phyloP scores from a whole-genome alignment of 2,329 filamentous ascomycete species.

The Biscogniauxia marginata region DNA sequence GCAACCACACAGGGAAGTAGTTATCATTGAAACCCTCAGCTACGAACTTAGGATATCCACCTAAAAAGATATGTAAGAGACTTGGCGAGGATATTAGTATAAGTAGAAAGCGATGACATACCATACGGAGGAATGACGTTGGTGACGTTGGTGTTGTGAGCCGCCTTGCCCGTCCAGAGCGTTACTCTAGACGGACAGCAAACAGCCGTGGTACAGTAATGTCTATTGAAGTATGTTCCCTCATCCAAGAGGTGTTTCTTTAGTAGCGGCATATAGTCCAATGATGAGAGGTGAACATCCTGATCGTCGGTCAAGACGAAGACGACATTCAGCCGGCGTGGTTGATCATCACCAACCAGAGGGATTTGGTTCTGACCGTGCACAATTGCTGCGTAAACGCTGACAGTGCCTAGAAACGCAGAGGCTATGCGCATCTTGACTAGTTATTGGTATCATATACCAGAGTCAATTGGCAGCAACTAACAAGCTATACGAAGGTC shows the following conservation, averaged over 20 bases:
- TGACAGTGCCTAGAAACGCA: conserved; percentile 3
- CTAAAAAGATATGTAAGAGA: conserved; percentile 19
- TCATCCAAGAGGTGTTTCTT: conserved; percentile 50
- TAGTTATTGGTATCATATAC: neutral
- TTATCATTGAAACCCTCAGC: conserved; percentile 52
- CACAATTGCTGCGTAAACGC: conserved; percentile 3
- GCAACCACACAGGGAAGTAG: conserved; percentile 57
- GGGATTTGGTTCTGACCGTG: conserved; percentile 9
- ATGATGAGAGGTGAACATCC: conserved; percentile 54
- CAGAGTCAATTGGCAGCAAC: too few species aligned
- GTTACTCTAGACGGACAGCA: conserved; percentile 48
- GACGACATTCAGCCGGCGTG: conserved; percentile 48
- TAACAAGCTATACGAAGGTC: too few species aligned
- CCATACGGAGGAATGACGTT: conserved; percentile 50
- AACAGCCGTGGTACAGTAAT: conserved; percentile 50
- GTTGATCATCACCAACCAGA: neutral
- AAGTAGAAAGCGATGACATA: conserved; percentile 41
- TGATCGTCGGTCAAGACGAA: conserved; percentile 64
- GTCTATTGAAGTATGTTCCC: conserved; percentile 53
- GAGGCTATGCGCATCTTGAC: conserved; percentile 13
- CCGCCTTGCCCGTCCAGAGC: conserved; percentile 56
- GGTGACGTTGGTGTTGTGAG: conserved; percentile 65
- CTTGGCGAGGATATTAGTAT: neutral
- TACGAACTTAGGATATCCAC: conserved; percentile 55
- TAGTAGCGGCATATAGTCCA: conserved; percentile 53